Base-by-base conservation (phyloP, 805 yeast species). In the Wickerhamomyces strasburgensis region DNA sequence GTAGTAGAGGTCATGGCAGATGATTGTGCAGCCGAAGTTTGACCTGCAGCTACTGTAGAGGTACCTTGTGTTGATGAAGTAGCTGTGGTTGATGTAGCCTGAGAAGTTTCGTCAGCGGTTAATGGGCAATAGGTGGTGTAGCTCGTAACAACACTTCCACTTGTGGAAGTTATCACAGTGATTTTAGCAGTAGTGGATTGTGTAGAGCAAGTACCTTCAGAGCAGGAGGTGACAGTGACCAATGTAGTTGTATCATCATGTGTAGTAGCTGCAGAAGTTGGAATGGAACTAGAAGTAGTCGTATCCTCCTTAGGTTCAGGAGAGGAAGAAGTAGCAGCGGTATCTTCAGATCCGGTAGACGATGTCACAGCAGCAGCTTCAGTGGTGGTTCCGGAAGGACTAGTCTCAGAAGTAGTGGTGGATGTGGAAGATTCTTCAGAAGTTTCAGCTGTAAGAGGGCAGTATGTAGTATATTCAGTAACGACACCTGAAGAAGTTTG, bases 61-160 rank as follows among this genome's bases (percentile, higher is more conserved):
- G 36, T 19, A 11, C 14, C 26, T 2, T 26, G 14, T 3, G n/a
- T 11, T 10, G 18, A 17, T 29, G 21, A 17, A 7, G 30, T 30
- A 13, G 34, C 15, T 11, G 43, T n/a, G 13, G 33, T 5, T 13
- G 31, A 11, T 9, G 21, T n/a, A 28, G 28, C 38, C 29, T 27
- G 27, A 29, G 27, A 15, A 19, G 31, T 27, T 18, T 17, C 31
- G 21, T 33, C n/a, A 25, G 13, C 45, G 28, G 57, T 49, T 25
- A 56, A 39, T 27, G 71, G 70, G 43, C 69, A 64, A 54, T 62
- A 64, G 5, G 70, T 65, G 13, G 70, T 63, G 57, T 61, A 72
- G 14, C 52, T 51, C 11, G 70, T 70, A 30, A 35, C 56, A 4
- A 42, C 50, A 31, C 49, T 47, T 4, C 34, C 11, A 28, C 53